These are phyloP conservation scores for Davidsoniella virescens DNA, from an alignment of 2,329 filamentous ascomycete genomes.

Conservation along the genomic window DNA sequence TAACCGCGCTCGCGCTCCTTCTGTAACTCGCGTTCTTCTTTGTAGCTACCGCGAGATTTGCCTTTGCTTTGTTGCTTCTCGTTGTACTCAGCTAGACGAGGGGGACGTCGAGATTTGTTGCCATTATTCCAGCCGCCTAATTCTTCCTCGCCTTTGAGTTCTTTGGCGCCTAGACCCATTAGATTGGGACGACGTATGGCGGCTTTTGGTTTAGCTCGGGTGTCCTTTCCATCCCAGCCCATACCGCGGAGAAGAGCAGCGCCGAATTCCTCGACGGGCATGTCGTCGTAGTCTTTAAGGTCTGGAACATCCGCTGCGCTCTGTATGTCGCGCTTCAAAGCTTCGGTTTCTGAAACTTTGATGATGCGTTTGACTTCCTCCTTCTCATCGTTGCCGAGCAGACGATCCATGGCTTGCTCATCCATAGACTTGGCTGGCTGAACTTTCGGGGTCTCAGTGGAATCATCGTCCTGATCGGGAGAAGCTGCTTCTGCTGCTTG, in stretches of 20 bases:
- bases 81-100: conserved; percentile 34
- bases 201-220: conserved; percentile 37
- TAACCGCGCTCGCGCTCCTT: conserved; percentile 20
- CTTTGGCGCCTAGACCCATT: conserved; percentile 77
- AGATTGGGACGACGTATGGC: conserved; percentile 62
- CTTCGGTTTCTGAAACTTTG: conserved; percentile 43
- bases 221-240: conserved; percentile 70
- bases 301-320: conserved; percentile 59
- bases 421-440: conserved; percentile 20
- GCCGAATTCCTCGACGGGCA: conserved; percentile 90
- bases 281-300: conserved; percentile 69
- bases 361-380: conserved; percentile 35
- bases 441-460: not conserved
- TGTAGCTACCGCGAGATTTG: conserved; percentile 30
- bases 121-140: conserved; percentile 68
- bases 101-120: conserved; percentile 25
- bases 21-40: conserved; percentile 29
- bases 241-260: conserved; percentile 79
- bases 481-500: not conserved
- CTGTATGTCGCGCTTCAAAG: conserved; percentile 53
- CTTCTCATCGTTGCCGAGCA: conserved; percentile 37
- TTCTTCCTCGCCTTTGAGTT: conserved; percentile 54
- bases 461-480: not conserved
- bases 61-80: conserved; percentile 25
- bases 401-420: conserved; percentile 46